phyloP scores from a whole-genome alignment of 2,329 filamentous ascomycete genomes.

The Aphanoascus verrucosus region DNA sequence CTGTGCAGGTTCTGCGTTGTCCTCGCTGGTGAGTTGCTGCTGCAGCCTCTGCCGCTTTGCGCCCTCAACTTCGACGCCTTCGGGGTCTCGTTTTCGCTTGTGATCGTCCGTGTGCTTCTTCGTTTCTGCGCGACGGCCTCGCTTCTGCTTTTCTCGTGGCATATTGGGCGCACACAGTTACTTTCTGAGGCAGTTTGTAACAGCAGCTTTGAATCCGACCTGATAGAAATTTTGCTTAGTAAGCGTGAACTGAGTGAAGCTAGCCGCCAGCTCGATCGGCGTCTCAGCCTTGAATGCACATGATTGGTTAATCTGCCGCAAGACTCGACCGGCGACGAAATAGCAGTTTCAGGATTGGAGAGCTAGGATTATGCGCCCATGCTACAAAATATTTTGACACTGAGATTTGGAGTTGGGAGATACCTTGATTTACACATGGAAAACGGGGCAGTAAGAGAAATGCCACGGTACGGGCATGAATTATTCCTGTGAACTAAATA shows the following conservation, averaged over 20 bases:
- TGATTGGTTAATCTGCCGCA: too few species aligned
- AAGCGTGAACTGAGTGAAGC: not conserved
- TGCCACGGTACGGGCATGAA: too few species aligned
- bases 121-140: conserved; percentile 36
- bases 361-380: too few species aligned
- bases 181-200: not conserved
- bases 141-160: conserved; percentile 40
- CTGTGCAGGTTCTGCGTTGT: conserved; percentile 18
- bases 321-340: too few species aligned
- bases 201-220: not conserved
- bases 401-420: too few species aligned
- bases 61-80: conserved; percentile 27
- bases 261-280: too few species aligned
- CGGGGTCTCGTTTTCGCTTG: conserved; percentile 28
- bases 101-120: conserved; percentile 22
- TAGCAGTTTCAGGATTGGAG: too few species aligned
- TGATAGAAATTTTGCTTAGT: not conserved
- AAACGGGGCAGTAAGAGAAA: too few species aligned
- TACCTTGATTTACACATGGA: too few species aligned
- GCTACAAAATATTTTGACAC: too few species aligned
- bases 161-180: conserved; percentile 19
- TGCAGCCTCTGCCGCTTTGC: conserved; percentile 32
- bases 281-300: too few species aligned
- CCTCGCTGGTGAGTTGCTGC: conserved; percentile 2
- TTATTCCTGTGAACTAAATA: too few species aligned